phyloP scores from a whole-genome alignment of 768 basidiomycete genomes.

The Mycena floridula region DNA sequence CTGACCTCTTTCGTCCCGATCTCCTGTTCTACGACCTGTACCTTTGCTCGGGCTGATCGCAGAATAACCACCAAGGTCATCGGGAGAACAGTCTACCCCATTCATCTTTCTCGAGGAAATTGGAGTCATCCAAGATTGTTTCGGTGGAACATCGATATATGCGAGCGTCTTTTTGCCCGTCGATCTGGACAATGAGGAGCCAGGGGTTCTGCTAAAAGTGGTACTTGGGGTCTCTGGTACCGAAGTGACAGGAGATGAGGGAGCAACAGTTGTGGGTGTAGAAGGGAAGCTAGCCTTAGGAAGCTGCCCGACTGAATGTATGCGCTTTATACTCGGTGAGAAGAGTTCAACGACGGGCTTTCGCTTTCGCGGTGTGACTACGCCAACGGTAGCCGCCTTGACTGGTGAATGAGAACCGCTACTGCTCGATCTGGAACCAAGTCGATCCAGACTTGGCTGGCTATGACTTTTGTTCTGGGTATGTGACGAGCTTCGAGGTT shows the following conservation, averaged over 20 bases:
- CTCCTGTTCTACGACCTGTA: slow-evolving; percentile 41
- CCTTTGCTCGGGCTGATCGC: not conserved
- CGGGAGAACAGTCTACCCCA: slow-evolving; percentile 29
- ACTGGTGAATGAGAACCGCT: too few relatives aligned
- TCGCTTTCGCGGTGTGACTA: slow-evolving; percentile 63
- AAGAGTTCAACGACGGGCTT: slow-evolving; percentile 54
- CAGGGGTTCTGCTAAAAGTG: slow-evolving; percentile 4
- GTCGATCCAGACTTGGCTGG: too few relatives aligned
- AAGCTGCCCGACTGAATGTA: slow-evolving; percentile 18
- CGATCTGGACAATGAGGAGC: slow-evolving; percentile 25
- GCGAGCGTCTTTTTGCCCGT: slow-evolving; percentile 27
- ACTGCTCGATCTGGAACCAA: too few relatives aligned
- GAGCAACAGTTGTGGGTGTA: slow-evolving; percentile 11
- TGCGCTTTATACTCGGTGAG: slow-evolving; percentile 62
- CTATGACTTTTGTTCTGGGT: too few relatives aligned
- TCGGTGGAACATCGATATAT: slow-evolving; percentile 41
- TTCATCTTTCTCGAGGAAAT: slow-evolving; percentile 28
- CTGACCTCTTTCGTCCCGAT: slow-evolving; percentile 76
- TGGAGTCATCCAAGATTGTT: slow-evolving; percentile 41
- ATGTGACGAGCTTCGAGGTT: slow-evolving; percentile 18
- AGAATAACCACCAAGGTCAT: slow-evolving; percentile 46
- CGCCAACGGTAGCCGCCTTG: too few relatives aligned
- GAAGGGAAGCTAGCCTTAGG: not conserved
- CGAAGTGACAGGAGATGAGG: slow-evolving; percentile 20
- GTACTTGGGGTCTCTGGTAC: slow-evolving; percentile 24